These are phyloP conservation scores for Davidsoniella eucalypti DNA, from an alignment of 2,329 filamentous ascomycete species.

Conservation along the genomic window DNA sequence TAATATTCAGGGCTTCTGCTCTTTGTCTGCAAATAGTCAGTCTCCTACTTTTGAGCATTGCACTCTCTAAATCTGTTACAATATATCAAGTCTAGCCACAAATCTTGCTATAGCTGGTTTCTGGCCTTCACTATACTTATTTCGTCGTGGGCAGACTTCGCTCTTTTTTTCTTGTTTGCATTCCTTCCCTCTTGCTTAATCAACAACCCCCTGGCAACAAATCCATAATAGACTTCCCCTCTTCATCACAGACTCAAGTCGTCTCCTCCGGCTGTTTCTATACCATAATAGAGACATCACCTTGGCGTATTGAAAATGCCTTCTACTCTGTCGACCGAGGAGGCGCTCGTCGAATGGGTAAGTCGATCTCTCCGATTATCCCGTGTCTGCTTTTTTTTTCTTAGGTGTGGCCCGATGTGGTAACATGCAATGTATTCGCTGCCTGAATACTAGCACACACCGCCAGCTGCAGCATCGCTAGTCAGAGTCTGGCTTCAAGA, in stretches of 20 bases:
- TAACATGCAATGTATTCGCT: neutral
- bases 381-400: neutral
- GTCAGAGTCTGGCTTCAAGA: neutral
- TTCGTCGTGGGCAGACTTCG: neutral
- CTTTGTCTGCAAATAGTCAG: no score
- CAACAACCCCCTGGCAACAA: neutral
- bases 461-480: neutral
- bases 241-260: neutral
- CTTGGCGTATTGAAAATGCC: constrained; percentile 7
- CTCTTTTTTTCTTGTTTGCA: neutral
- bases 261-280: constrained; percentile 9
- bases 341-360: constrained; percentile 13
- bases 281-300: neutral
- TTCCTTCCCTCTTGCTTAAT: constrained; percentile 1
- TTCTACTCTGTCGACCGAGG: constrained; percentile 7
- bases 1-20: no score
- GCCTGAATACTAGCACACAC: neutral
- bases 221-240: neutral
- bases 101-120: constrained; percentile 5
- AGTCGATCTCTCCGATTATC: neutral
- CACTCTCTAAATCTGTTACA: no score
- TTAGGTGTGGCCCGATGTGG: neutral
- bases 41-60: no score
- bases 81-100: no score
- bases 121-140: constrained; percentile 4